Evolutionary conservation across 192 early-diverging fungal genomes (phyloP).

Genomic region (Coemansia aciculifera): DNA sequence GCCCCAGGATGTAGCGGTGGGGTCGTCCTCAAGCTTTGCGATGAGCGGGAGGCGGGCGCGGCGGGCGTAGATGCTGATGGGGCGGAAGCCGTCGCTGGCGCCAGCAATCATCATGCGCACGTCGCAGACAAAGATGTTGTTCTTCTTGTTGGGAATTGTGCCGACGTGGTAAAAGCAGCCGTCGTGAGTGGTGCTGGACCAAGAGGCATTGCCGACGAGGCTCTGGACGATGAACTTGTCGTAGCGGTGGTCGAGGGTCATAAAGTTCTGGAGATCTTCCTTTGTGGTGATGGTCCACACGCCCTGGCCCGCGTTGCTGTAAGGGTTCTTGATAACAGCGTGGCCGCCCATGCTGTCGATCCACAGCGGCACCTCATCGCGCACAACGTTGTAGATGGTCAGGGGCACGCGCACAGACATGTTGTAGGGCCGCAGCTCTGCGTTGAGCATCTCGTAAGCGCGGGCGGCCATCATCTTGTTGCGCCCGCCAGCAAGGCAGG

Average conservation of each 20-base stretch:
- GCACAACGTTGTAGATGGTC: slow-evolving; percentile 83
- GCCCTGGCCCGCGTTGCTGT: slow-evolving; percentile 85
- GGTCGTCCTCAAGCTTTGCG: slow-evolving; percentile 58
- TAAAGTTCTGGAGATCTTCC: slow-evolving; percentile 70
- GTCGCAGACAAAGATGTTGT: slow-evolving; percentile 81
- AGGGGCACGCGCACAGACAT: slow-evolving; percentile 74
- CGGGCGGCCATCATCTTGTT: slow-evolving; percentile 90
- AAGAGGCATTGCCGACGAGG: slow-evolving; percentile 83
- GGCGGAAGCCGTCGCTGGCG: slow-evolving; percentile 70
- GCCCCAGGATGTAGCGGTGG: slow-evolving; percentile 68
- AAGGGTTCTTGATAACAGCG: slow-evolving; percentile 83
- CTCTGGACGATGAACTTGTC: slow-evolving; percentile 92
- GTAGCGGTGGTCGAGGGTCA: slow-evolving; percentile 77
- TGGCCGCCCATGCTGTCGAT: slow-evolving; percentile 83
- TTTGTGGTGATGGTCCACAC: slow-evolving; percentile 87
- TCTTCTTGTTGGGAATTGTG: slow-evolving; percentile 88
- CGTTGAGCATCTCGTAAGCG: slow-evolving; percentile 84
- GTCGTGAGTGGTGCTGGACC: slow-evolving; percentile 69
- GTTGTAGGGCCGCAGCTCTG: slow-evolving; percentile 70
- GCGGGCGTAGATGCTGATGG: slow-evolving; percentile 81
- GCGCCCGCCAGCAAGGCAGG: slow-evolving; percentile 82
- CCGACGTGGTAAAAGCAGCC: slow-evolving; percentile 90
- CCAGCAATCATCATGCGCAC: slow-evolving; percentile 87
- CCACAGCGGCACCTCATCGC: slow-evolving; percentile 79
- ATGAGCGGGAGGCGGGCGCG: slow-evolving; percentile 72